phyloP scores from a whole-genome alignment of 106 monocot genomes.

The Acorus gramineus region DNA sequence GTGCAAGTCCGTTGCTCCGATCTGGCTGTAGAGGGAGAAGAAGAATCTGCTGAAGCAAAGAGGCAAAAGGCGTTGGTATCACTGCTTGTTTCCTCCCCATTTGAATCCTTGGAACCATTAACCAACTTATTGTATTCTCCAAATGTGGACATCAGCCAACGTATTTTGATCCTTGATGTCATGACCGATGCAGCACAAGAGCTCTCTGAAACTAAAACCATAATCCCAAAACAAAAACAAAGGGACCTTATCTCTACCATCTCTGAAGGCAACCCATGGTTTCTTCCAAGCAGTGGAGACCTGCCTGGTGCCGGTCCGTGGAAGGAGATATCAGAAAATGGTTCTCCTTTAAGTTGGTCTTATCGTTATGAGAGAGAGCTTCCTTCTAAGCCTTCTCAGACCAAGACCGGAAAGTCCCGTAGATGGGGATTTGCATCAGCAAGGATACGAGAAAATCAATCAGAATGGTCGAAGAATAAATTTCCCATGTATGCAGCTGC shows the following conservation, averaged over 20 bases:
- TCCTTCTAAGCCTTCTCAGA: conserved; percentile 71
- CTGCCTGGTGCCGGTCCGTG: conserved; percentile 78
- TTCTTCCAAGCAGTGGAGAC: conserved; percentile 55
- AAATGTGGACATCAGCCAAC: conserved; percentile 79
- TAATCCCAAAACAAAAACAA: conserved; percentile 16
- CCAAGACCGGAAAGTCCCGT: conserved; percentile 74
- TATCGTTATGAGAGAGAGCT: conserved; percentile 75
- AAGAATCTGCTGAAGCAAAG: conserved; percentile 80
- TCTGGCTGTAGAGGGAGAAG: conserved; percentile 72
- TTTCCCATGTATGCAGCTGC: conserved; percentile 98
- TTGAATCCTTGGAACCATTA: conserved; percentile 75
- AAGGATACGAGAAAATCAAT: conserved; percentile 14
- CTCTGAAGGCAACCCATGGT: conserved; percentile 66
- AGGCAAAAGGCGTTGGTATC: conserved; percentile 78
- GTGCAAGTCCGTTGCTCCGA: conserved; percentile 79
- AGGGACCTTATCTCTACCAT: conserved; percentile 48
- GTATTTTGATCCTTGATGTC: conserved; percentile 84
- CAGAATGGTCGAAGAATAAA: conserved; percentile 54
- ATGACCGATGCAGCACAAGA: conserved; percentile 94
- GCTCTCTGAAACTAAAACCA: conserved; percentile 51
- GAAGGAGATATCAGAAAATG: conserved; percentile 61
- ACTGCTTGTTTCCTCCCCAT: conserved; percentile 74
- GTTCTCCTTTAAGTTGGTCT: conserved; percentile 55
- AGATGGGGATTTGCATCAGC: conserved; percentile 55
- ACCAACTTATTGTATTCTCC: conserved; percentile 78